Base-by-base conservation (phyloP, 202 grass and related monocot genomes). In the Hordeum pubiflorum region DNA sequence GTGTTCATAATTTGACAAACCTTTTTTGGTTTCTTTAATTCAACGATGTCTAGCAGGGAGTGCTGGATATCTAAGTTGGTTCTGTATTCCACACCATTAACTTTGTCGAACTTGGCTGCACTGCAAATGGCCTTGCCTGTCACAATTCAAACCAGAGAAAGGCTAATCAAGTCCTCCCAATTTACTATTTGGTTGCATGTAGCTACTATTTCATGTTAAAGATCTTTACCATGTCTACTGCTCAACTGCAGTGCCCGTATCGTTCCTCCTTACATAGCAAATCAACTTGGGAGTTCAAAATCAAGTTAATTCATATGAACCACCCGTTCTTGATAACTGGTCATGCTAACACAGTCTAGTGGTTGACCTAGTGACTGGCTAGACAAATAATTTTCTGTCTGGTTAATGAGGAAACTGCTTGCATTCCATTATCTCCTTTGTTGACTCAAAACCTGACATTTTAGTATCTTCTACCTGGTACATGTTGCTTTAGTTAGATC, bases 401-500 rank as follows among this genome's bases (percentile, higher is more conserved):
- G 38, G 40, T 39, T 66, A 75, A 41, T 26, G 29, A n/a, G 3
- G 2, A 75, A 26, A 13, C 80, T 27, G 33, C 54, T 36, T 72
- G 21, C 56, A 58, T 81, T 78, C 81, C 17, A 70, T 78, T 76
- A 54, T 9, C 34, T 57, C n/a, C 36, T 74, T 81, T 46, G 50
- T 80, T 69, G 39, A 78, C 17, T 62, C 36, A 63, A 74, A 41
- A 64, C 3, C 2, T 73, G 46, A 9, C 39, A 60, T 36, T 27
- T 20, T 24, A 55, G 34, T 58, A 69, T 67, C 29, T 31, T 69
- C 15, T 55, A 18, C 15, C 26, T 34, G 79, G 36, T 77, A 69
- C 58, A 76, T 68, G 32, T 52, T 76, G 22, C 32, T 86, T 75
- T 86, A 55, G 24, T 74, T 31, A 52, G 54, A 38, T 50, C 20